These are phyloP conservation scores for Saccharomyces eubayanus DNA, from an alignment of 805 yeast species.

Conservation along the genomic window DNA sequence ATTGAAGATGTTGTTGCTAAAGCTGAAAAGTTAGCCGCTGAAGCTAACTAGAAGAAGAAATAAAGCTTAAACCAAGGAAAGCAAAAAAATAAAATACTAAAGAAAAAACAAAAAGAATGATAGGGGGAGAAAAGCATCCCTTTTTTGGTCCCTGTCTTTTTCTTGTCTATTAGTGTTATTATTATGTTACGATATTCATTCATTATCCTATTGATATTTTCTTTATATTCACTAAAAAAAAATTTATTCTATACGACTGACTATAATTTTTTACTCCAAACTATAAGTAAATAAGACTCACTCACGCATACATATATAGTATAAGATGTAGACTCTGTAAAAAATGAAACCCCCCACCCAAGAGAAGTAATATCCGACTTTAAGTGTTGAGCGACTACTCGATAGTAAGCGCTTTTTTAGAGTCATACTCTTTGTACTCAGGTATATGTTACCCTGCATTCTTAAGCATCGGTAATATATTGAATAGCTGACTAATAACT, in stretches of 20 bases:
- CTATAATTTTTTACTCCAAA: neutral
- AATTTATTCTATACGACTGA: neutral
- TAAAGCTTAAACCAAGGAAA: neutral
- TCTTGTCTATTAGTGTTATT: neutral
- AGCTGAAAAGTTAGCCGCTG: constrained; percentile 98
- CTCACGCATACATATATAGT: neutral
- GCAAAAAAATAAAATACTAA: neutral
- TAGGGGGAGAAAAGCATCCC: neutral
- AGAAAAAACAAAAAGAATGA: neutral
- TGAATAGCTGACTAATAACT: neutral
- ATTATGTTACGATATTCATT: neutral
- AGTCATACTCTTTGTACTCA: neutral
- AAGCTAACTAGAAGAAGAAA: constrained; percentile 46
- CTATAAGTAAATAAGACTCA: neutral
- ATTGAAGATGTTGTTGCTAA: constrained; percentile 96
- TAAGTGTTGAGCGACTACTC: too few species aligned
- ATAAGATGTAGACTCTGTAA: neutral
- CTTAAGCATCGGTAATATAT: neutral
- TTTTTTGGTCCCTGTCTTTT: neutral
- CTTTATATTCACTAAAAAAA: neutral
- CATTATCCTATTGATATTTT: neutral
- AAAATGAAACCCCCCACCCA: neutral
- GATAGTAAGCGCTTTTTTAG: neutral
- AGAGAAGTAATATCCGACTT: too few species aligned
- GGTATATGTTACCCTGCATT: neutral